These are phyloP conservation scores for Aspergillus eucalypticola DNA, from an alignment of 2,329 filamentous ascomycete species.

Conservation along the genomic window DNA sequence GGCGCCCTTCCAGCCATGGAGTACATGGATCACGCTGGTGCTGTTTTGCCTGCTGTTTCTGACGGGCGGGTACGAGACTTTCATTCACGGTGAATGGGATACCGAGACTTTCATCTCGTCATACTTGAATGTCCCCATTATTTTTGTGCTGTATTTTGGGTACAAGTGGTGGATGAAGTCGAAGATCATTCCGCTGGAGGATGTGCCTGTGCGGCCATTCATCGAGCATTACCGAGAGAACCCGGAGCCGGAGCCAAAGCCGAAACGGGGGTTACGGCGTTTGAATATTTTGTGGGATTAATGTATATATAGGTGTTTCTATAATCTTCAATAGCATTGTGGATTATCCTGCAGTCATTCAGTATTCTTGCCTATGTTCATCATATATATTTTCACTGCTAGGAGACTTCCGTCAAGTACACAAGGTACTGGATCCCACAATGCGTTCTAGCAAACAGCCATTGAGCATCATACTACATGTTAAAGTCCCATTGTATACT, in stretches of 20 bases:
- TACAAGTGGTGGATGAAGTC: constrained; percentile 41
- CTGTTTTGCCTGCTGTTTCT: constrained; percentile 62
- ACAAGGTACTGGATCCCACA: too few relatives aligned
- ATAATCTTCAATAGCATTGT: background rate
- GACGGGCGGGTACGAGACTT: constrained; percentile 65
- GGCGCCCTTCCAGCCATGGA: constrained; percentile 58
- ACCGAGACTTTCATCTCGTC: constrained; percentile 64
- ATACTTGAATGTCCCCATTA: constrained; percentile 62
- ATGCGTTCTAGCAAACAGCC: too few relatives aligned
- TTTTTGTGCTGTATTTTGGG: constrained; percentile 52
- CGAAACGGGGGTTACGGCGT: constrained; percentile 21
- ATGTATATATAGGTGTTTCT: background rate
- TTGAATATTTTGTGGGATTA: constrained; percentile 33
- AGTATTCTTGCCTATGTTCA: background rate
- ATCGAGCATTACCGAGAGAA: constrained; percentile 29
- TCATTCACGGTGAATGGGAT: constrained; percentile 26
- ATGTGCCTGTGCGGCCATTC: constrained; percentile 39
- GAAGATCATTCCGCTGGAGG: constrained; percentile 33
- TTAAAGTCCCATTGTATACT: too few relatives aligned
- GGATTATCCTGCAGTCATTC: background rate
- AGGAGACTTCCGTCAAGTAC: too few relatives aligned
- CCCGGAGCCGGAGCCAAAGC: constrained; percentile 28
- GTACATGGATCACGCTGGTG: constrained; percentile 58
- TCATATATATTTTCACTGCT: background rate
- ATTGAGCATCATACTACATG: too few relatives aligned